Evolutionary conservation across 352 stramenopile genomes (phyloP).

Genomic region (Hyaloperonospora brassicae): DNA sequence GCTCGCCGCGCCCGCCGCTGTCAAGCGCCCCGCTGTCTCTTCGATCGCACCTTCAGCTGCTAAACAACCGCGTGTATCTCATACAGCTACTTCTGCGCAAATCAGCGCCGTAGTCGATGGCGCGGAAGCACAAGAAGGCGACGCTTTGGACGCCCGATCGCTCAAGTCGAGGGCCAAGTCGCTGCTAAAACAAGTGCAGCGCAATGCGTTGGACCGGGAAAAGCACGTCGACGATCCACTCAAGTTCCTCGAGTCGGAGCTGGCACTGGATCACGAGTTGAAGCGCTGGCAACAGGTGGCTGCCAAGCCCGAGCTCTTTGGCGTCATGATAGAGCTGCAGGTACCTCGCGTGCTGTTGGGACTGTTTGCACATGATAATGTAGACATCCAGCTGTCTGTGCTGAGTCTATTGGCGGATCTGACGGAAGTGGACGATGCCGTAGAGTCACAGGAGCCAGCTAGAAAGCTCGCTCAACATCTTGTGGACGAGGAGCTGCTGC

Average conservation of each 20-base stretch:
- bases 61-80: slow-evolving; percentile 21
- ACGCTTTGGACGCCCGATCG: slow-evolving; percentile 53
- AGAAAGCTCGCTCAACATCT: slow-evolving; percentile 43
- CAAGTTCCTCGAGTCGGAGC: slow-evolving; percentile 83
- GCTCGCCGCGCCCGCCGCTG: slow-evolving; percentile 23
- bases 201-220: slow-evolving; percentile 71
- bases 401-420: slow-evolving; percentile 56
- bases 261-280: slow-evolving; percentile 54
- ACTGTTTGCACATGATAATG: slow-evolving; percentile 76
- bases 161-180: slow-evolving; percentile 63
- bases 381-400: slow-evolving; percentile 58
- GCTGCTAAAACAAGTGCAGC: slow-evolving; percentile 63
- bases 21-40: slow-evolving; percentile 21
- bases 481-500: slow-evolving; percentile 51
- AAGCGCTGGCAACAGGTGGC: slow-evolving; percentile 48
- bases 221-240: slow-evolving; percentile 68
- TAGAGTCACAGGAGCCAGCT: slow-evolving; percentile 32
- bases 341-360: slow-evolving; percentile 61
- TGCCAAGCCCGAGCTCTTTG: slow-evolving; percentile 49
- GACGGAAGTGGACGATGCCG: slow-evolving; percentile 59
- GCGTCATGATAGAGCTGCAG: slow-evolving; percentile 49
- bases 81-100: slow-evolving; percentile 16
- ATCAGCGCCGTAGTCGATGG: slow-evolving; percentile 39
- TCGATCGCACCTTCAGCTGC: neutral
- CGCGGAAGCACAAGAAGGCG: slow-evolving; percentile 38